phyloP scores from a whole-genome alignment of 108 stramenopile genomes.

The Fragilaria radians region DNA sequence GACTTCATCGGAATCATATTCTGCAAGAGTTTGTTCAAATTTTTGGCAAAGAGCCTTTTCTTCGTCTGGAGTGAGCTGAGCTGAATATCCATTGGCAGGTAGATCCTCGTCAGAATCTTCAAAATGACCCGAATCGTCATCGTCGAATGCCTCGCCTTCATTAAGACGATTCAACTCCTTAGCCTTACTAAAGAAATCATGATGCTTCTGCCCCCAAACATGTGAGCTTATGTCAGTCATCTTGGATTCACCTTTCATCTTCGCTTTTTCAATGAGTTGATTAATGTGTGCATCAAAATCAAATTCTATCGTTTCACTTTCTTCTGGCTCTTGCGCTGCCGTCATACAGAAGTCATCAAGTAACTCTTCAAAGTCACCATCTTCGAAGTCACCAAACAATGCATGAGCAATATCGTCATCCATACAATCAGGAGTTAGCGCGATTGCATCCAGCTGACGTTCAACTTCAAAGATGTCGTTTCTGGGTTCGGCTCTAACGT shows the following conservation, averaged over 20 bases:
- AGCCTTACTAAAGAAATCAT: constrained; percentile 64
- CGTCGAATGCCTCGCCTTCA: constrained; percentile 36
- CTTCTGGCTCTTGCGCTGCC: constrained; percentile 66
- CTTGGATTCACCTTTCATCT: constrained; percentile 33
- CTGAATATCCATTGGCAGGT: constrained; percentile 30
- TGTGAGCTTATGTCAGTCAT: constrained; percentile 16
- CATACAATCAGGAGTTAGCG: constrained; percentile 85
- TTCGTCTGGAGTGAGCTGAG: constrained; percentile 36
- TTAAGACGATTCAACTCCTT: constrained; percentile 30
- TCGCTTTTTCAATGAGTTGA: constrained; percentile 81
- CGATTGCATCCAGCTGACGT: constrained; percentile 75
- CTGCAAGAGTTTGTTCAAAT: constrained; percentile 82
- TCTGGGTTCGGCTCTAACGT: constrained; percentile 29
- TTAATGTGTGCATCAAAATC: constrained; percentile 93
- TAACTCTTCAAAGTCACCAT: constrained; percentile 81
- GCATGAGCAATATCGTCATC: constrained; percentile 91
- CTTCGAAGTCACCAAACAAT: constrained; percentile 76
- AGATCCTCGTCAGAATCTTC: constrained; percentile 36
- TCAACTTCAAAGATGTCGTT: constrained; percentile 67
- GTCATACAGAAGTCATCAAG: constrained; percentile 94
- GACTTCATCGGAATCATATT: constrained; percentile 83
- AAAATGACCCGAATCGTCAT: constrained; percentile 33
- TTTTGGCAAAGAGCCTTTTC: constrained; percentile 71
- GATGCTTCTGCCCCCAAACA: constrained; percentile 35
- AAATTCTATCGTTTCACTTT: constrained; percentile 48